These are phyloP conservation scores for Polytolypa hystricis DNA, from an alignment of 2,329 filamentous ascomycete genomes.

Conservation along the genomic window DNA sequence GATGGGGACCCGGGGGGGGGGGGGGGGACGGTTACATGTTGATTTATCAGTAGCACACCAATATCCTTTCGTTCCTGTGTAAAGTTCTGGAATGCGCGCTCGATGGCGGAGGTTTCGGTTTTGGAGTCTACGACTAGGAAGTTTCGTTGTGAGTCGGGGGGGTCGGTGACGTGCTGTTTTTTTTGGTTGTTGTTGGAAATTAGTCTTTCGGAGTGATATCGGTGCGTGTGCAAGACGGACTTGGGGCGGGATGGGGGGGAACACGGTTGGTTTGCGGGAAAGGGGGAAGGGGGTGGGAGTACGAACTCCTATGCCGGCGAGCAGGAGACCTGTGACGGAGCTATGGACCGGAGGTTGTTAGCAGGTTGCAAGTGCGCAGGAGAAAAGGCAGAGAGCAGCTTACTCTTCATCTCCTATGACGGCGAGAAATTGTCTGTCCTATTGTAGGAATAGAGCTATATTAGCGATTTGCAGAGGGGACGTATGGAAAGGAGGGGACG, in stretches of 20 bases:
- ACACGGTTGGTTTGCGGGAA: not conserved
- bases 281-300: not conserved
- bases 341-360: constrained; percentile 38
- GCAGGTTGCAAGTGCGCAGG: constrained; percentile 1
- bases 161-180: constrained; percentile 72
- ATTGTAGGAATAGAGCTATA: constrained; percentile 7
- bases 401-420: constrained; percentile 90
- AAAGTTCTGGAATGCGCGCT: constrained; percentile 80
- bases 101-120: constrained; percentile 79
- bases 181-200: not conserved
- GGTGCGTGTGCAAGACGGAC: too few species aligned
- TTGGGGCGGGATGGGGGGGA: not conserved
- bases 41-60: constrained; percentile 91
- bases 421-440: constrained; percentile 90
- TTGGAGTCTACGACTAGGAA: constrained; percentile 93
- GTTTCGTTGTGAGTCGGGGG: constrained; percentile 88
- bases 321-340: constrained; percentile 87
- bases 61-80: constrained; percentile 90
- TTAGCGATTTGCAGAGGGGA: not conserved
- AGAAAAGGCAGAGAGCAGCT: constrained; percentile 7
- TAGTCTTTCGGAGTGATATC: too few species aligned
- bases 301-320: constrained; percentile 86
- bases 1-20: not conserved
- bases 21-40: constrained; percentile 56
- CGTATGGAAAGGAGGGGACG: not conserved